A percentile compares a stretch with the other conserved stretches of the same genome.
These are phyloP conservation scores for Dactylellina haptotyla DNA, from an alignment of 2,329 filamentous ascomycete species.

Conservation along the genomic window DNA sequence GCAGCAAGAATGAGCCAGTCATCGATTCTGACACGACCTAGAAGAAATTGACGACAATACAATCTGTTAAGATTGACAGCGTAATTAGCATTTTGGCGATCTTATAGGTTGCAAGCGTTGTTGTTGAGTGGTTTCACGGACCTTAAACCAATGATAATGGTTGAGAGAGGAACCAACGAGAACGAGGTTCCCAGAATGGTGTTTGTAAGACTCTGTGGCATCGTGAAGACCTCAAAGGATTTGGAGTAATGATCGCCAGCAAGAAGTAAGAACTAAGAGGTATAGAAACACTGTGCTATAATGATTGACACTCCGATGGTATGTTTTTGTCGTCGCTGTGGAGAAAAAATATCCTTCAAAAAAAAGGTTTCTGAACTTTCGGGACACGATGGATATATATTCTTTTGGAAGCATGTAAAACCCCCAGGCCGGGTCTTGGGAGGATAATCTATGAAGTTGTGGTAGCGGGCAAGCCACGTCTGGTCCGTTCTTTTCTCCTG, in stretches of 20 bases:
- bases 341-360: conserved; percentile 43
- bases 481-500: conserved; percentile 35
- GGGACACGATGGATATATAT: conserved; percentile 54
- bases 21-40: conserved; percentile 58
- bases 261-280: conserved; percentile 33
- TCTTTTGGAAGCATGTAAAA: conserved; percentile 20
- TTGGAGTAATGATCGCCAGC: conserved; percentile 49
- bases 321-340: conserved; percentile 51
- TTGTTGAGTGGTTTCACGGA: conserved; percentile 52
- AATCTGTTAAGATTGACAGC: conserved; percentile 47
- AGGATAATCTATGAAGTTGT: conserved; percentile 40
- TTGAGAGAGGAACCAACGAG: conserved; percentile 56
- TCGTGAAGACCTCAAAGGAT: conserved; percentile 28
- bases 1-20: conserved; percentile 61
- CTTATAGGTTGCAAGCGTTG: conserved; percentile 30
- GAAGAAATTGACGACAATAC: conserved; percentile 56
- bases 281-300: conserved; percentile 49
- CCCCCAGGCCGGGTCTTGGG: conserved; percentile 14
- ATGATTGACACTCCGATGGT: conserved; percentile 50
- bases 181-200: conserved; percentile 55
- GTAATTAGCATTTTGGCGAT: conserved; percentile 36
- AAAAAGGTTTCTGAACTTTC: conserved; percentile 30
- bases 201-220: conserved; percentile 29
- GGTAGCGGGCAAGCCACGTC: conserved; percentile 53
- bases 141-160: conserved; percentile 56